These are phyloP conservation scores for Pezicula neosporulosa DNA, from an alignment of 2,329 filamentous ascomycete species.

Conservation along the genomic window DNA sequence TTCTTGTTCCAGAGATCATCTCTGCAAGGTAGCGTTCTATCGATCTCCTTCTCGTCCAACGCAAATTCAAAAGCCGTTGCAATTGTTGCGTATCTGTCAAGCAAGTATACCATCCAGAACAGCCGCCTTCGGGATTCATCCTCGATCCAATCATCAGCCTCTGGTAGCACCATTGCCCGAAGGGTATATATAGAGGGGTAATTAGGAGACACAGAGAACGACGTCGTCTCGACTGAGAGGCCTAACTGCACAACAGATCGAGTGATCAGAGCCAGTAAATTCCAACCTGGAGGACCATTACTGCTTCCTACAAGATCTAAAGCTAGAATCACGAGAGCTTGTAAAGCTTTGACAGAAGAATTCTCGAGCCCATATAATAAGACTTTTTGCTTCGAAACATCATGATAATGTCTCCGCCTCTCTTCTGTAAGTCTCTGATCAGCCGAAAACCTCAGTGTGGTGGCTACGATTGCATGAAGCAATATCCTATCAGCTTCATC, in stretches of 20 bases:
- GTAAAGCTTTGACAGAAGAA: conserved; percentile 81
- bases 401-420: conserved; percentile 71
- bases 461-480: conserved; percentile 85
- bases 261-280: conserved; percentile 83
- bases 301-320: conserved; percentile 82
- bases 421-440: conserved; percentile 73
- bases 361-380: conserved; percentile 85
- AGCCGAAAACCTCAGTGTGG: conserved; percentile 78
- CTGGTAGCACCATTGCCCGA: conserved; percentile 78
- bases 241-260: conserved; percentile 86
- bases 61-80: conserved; percentile 92
- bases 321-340: conserved; percentile 83
- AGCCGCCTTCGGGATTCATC: conserved; percentile 81
- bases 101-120: conserved; percentile 92
- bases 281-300: conserved; percentile 90
- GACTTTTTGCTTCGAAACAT: conserved; percentile 80
- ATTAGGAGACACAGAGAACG: conserved; percentile 71
- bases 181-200: conserved; percentile 88
- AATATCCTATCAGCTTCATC: conserved; percentile 81
- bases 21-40: conserved; percentile 80
- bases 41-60: conserved; percentile 84
- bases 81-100: conserved; percentile 87
- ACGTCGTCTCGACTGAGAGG: conserved; percentile 77
- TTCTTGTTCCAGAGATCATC: conserved; percentile 86
- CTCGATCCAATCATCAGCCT: conserved; percentile 81